Conservation (phyloP, 2,329 filamentous ascomycete species). For the Colletotrichum salicis region DNA sequence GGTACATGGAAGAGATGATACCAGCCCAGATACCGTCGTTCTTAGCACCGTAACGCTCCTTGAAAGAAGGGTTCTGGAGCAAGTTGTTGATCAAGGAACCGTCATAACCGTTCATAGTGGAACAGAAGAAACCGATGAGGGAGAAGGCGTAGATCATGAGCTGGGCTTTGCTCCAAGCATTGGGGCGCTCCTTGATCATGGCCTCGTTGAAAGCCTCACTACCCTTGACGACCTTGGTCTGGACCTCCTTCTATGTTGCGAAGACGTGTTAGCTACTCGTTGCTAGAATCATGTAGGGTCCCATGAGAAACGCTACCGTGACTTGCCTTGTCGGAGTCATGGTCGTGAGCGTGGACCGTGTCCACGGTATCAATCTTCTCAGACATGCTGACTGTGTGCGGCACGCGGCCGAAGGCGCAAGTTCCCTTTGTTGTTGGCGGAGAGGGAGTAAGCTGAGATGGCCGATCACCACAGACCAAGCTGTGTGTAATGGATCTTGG, state of each 20-base stretch:
- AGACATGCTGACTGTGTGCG: conserved; percentile 15
- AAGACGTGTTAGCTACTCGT: conserved; percentile 1
- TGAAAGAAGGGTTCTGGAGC: conserved; percentile 54
- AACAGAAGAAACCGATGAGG: conserved; percentile 60
- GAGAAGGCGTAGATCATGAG: conserved; percentile 56
- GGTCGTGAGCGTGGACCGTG: conserved; percentile 29
- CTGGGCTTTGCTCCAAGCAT: conserved; percentile 51
- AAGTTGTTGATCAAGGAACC: conserved; percentile 61
- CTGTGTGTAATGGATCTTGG: conserved; percentile 5
- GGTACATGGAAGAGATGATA: conserved; percentile 62
- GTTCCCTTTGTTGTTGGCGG: neutral
- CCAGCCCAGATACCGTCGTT: conserved; percentile 60
- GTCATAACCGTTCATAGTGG: conserved; percentile 64
- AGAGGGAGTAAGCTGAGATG: neutral
- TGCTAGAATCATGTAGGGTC: fast-evolving
- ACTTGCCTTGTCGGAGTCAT: conserved; percentile 34
- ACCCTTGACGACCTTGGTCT: conserved; percentile 59
- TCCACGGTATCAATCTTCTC: conserved; percentile 36
- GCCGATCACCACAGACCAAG: conserved; percentile 28
- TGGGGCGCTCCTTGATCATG: conserved; percentile 62
- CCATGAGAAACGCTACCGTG: neutral
- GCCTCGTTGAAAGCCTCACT: conserved; percentile 66
- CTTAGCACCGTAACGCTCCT: conserved; percentile 50
- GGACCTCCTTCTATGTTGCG: conserved; percentile 35
- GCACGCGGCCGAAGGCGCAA: conserved; percentile 12